Evolutionary conservation across 1,284 basidiomycete genomes (phyloP).

Genomic region (Apiotrichum sp.): DNA sequence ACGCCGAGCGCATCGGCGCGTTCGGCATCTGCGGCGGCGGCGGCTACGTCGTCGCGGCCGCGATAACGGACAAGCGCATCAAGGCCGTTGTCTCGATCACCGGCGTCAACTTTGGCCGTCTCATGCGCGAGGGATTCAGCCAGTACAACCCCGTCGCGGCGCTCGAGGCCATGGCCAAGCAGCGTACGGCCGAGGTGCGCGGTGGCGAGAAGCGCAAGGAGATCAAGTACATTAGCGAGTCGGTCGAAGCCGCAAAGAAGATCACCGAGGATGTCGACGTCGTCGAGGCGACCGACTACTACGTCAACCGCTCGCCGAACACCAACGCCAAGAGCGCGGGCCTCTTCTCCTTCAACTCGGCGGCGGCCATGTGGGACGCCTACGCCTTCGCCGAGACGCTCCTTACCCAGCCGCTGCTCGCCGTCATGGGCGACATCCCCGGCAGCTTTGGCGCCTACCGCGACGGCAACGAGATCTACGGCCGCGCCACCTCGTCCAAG

Average conservation of each 20-base stretch:
- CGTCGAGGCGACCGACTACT: slow-evolving; percentile 6
- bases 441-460: slow-evolving; percentile 6
- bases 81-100: slow-evolving; percentile 5
- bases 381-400: slow-evolving; percentile 1
- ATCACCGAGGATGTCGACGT: not conserved
- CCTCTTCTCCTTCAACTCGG: slow-evolving; percentile 2
- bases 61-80: slow-evolving; percentile 11
- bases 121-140: slow-evolving; percentile 3
- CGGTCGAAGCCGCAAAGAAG: slow-evolving; percentile 3
- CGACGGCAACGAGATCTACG: slow-evolving; percentile 6
- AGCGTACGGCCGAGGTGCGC: slow-evolving; percentile 5
- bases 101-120: slow-evolving; percentile 6
- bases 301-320: not conserved
- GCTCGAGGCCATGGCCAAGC: not conserved
- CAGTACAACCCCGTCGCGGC: slow-evolving; percentile 2
- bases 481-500: not conserved
- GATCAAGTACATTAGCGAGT: not conserved
- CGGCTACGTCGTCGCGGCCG: slow-evolving; percentile 2
- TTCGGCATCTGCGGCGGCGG: slow-evolving; percentile 9
- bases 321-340: not conserved
- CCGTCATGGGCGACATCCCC: slow-evolving; percentile 1
- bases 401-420: slow-evolving; percentile 4
- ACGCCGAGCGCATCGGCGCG: slow-evolving; percentile 7
- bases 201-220: slow-evolving; percentile 1
- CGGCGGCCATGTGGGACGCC: slow-evolving; percentile 2